phyloP scores from a whole-genome alignment of 768 basidiomycete genomes.

The Strobilomyces dryophilus region DNA sequence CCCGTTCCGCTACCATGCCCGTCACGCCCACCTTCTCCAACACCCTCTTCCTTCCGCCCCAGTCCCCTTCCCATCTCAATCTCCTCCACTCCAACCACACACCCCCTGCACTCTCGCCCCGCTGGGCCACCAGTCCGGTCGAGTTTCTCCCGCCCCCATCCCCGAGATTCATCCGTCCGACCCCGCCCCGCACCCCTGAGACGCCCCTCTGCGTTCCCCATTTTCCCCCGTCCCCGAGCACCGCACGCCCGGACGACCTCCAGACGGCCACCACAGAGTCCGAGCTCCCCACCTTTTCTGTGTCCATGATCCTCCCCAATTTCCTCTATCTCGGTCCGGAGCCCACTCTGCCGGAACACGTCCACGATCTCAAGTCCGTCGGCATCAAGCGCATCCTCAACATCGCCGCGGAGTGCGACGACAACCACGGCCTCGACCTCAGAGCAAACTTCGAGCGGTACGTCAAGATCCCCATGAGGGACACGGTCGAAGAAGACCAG shows the following conservation, averaged over 20 bases:
- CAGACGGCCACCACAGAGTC: constrained; percentile 31
- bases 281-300: constrained; percentile 64
- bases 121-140: constrained; percentile 31
- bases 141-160: constrained; percentile 39
- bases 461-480: constrained; percentile 85
- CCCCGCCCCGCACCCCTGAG: constrained; percentile 37
- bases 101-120: constrained; percentile 47
- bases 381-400: constrained; percentile 90
- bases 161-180: constrained; percentile 21
- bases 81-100: constrained; percentile 58
- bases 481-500: constrained; percentile 92
- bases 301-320: constrained; percentile 87
- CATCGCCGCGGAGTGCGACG: constrained; percentile 86
- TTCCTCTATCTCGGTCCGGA: constrained; percentile 94
- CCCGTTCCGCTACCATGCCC: constrained; percentile 58
- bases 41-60: constrained; percentile 26
- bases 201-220: constrained; percentile 31
- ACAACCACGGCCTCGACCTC: constrained; percentile 70
- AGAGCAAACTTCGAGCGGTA: constrained; percentile 78
- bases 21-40: constrained; percentile 30
- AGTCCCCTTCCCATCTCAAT: constrained; percentile 59
- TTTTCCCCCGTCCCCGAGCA: constrained; percentile 48
- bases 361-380: constrained; percentile 63
- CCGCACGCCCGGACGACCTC: constrained; percentile 53
- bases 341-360: constrained; percentile 67